These are phyloP conservation scores for Pelargonium nanum DNA, from an alignment of 345 rosid species.

Conservation along the genomic window DNA sequence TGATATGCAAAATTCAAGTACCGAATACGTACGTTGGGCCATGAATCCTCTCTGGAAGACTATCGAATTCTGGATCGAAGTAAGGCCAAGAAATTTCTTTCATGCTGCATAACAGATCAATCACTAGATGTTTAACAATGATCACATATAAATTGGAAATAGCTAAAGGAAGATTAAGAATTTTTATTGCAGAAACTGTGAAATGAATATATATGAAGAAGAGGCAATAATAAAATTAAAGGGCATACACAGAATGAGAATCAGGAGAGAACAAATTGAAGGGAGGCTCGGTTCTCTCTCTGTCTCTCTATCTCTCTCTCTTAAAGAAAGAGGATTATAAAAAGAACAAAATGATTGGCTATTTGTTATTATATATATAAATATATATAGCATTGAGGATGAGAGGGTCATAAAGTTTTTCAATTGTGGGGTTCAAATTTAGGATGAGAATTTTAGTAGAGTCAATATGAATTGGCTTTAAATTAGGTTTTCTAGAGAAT, in stretches of 20 bases:
- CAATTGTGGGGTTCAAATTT: too few species aligned
- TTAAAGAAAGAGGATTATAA: neutral
- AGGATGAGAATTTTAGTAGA: too few species aligned
- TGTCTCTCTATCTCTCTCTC: neutral
- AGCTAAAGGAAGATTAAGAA: too few species aligned
- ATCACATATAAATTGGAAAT: too few species aligned
- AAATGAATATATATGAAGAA: too few species aligned
- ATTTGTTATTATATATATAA: too few species aligned
- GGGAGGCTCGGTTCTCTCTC: neutral
- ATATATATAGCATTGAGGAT: too few species aligned
- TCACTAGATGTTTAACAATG: neutral
- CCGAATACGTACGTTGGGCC: constrained; percentile 51
- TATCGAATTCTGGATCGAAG: constrained; percentile 79
- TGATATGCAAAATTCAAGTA: neutral
- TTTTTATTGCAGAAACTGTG: too few species aligned
- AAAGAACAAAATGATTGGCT: neutral
- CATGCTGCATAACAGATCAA: constrained; percentile 29
- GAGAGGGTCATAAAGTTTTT: too few species aligned
- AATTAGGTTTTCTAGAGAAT: too few species aligned
- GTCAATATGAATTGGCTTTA: too few species aligned
- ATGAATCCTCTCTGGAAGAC: constrained; percentile 47
- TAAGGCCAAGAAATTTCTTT: constrained; percentile 62
- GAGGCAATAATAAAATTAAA: too few species aligned
- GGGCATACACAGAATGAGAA: neutral
- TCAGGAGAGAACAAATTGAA: neutral